Percentiles rank a stretch among this genome's conserved stretches.
phyloP scores from a whole-genome alignment of 352 stramenopile genomes.

The Globisporangium megalacanthum region DNA sequence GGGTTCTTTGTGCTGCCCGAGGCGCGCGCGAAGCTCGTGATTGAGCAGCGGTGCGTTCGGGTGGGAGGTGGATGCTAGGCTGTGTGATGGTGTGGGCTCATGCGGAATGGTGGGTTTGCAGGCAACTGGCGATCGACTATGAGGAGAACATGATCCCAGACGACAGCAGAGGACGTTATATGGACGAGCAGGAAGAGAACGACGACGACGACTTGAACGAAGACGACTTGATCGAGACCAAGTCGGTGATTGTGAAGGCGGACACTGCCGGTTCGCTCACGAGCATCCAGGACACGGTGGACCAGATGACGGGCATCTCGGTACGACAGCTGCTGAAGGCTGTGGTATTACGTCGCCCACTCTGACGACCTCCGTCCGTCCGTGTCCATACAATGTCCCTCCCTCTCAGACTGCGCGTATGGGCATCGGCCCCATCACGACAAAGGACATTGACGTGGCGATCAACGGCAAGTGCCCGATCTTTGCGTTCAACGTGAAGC shows the following conservation, averaged over 20 bases:
- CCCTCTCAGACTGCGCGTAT: slow-evolving; percentile 57
- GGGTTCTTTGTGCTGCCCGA: slow-evolving; percentile 72
- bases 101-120: slow-evolving; percentile 15
- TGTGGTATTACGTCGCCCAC: background rate
- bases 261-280: slow-evolving; percentile 72
- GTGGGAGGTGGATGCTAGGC: too few species aligned
- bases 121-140: slow-evolving; percentile 69
- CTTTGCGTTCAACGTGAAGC: slow-evolving; percentile 79
- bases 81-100: background rate
- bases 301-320: slow-evolving; percentile 58
- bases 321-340: slow-evolving; percentile 13
- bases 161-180: background rate
- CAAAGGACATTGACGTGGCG: slow-evolving; percentile 73
- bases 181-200: slow-evolving; percentile 2
- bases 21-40: slow-evolving; percentile 53
- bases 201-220: slow-evolving; percentile 31
- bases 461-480: slow-evolving; percentile 80
- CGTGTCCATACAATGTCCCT: too few species aligned
- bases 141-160: slow-evolving; percentile 43
- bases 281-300: slow-evolving; percentile 81
- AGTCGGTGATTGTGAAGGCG: slow-evolving; percentile 77
- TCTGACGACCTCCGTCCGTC: background rate
- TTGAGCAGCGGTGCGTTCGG: slow-evolving; percentile 56
- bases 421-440: slow-evolving; percentile 74
- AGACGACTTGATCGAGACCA: slow-evolving; percentile 36